Evolutionary conservation across 176 grass and related monocot species (phyloP).

Genomic region (Avena insularis): DNA sequence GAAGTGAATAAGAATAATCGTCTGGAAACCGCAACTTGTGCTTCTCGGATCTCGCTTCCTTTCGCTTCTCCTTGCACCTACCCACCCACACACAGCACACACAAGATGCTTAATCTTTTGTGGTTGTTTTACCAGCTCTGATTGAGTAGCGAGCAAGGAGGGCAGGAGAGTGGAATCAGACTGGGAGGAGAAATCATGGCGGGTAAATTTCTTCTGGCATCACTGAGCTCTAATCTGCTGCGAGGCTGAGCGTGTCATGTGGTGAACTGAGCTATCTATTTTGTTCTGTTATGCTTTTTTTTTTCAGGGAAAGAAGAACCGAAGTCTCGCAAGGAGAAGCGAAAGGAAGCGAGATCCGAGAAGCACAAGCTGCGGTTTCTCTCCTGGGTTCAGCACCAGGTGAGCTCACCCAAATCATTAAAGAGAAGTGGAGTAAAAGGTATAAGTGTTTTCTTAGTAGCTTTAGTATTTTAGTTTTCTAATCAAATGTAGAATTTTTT

Average conservation of each 20-base stretch:
- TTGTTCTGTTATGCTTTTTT: not conserved
- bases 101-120: not conserved
- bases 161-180: not conserved
- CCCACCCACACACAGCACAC: not conserved
- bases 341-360: constrained; percentile 56
- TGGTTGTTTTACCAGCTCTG: not conserved
- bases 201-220: constrained; percentile 6
- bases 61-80: too few species aligned
- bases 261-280: not conserved
- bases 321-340: constrained; percentile 58
- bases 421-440: not conserved
- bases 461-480: constrained; percentile 15
- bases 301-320: constrained; percentile 40
- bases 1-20: too few species aligned
- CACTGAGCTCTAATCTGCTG: not conserved
- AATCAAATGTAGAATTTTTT: not conserved
- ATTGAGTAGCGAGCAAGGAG: not conserved
- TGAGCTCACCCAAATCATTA: constrained; percentile 10
- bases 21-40: too few species aligned
- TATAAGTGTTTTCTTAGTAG: not conserved
- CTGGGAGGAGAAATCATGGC: not conserved
- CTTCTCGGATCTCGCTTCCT: too few species aligned
- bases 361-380: constrained; percentile 54
- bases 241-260: not conserved
- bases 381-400: constrained; percentile 67